Evolutionary conservation across 306 rosid genomes (phyloP), one percentile per base, ranked within the genome.

Genomic region (Malus sieversii): DNA sequence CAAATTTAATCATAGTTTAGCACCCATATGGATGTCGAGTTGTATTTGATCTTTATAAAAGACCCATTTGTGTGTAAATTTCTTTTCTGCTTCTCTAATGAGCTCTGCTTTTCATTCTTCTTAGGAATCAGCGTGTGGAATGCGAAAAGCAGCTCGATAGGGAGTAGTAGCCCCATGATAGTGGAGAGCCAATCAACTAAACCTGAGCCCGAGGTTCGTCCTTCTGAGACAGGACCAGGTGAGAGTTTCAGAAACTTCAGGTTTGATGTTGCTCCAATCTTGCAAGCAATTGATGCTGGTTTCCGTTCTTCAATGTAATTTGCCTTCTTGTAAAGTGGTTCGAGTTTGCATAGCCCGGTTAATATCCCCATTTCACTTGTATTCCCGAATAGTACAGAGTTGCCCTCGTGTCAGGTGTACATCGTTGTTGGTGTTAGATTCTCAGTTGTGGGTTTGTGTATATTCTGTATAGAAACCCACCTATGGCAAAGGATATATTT

Each of bases 101-200:
- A 74, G 66, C 81, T 48, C 6, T 78, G 38, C 14, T 79, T 71
- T 60, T 74, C 14, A 75, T 82, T 65, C 29, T 79, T 76, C 76
- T 23, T 74, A 95, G 99, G 93, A 76, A 72, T 90, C 64, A 81
- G 83, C 35, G 88, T 92, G 74, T 95, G 97, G 97, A 95, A 86
- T 76, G 96, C 93, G 10, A 95, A 90, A 82, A 88, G 77, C 82
- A 68, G 78, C 77, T 90, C 89, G 6, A 82, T 30, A 13, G 92
- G 97, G 79, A 89, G 63, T 68, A 89, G 63, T 68, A 84, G 87
- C 82, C 83, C 79, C 78, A 73, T 77, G 45, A 6, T 84, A 29
- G 75, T 73, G 18, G 97, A 92, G 69, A 83, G 60, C 93, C 97
- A 89, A 71, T 62, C 85, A 18, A 74, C 78, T 25, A 87, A 81